Evolutionary conservation across 768 basidiomycete genomes (phyloP), one percentile per base, ranked within the genome.

Genomic region (Lactifluus piperatus): DNA sequence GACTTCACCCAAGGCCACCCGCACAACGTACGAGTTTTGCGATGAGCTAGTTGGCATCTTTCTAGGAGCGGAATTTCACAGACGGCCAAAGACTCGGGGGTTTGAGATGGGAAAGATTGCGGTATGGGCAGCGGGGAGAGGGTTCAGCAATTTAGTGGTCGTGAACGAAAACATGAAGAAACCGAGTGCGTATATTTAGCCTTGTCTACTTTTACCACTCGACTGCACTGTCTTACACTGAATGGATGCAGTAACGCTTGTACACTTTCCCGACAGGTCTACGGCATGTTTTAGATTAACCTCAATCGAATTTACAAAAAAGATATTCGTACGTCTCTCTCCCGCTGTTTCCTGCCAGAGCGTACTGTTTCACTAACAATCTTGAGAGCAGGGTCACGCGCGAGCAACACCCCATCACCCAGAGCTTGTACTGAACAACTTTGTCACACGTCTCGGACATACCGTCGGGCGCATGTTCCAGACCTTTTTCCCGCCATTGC

Each of bases 151-250:
- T 63, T 69, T 98, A 62, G 78, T 90, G 44, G 91, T 99, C 3
- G 91, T 98, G 34, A 98, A 98, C 63, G 97, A 99, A 68, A 91
- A 98, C 66, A 86, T 85, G 78, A 94, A 94, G 69, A 86, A 86
- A 69, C 89, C 94, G 14, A 97, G 97, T 79, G 13, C 58, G 44
- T 46, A 27, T 47, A n/a, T 27, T 48, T 55, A 32, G 13, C 20
- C 34, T 11, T 37, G 46, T 3, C 8, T 37, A 6, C 37, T 41
- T 51, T 60, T 18, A 66, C 58, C 64, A 11, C 10, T 34, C 34
- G 8, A 34, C 22, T 58, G n/a, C 16, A 26, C 14, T 52, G 32
- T 60, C 22, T 49, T 11, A 60, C 26, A 3, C 27, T 39, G 52
- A 18, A 5, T 64, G 98, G 97, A 95, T 73, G 93, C 94, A 2